These are phyloP conservation scores for Macrolepiota dolichaula DNA, from an alignment of 768 basidiomycete genomes.

Conservation along the genomic window DNA sequence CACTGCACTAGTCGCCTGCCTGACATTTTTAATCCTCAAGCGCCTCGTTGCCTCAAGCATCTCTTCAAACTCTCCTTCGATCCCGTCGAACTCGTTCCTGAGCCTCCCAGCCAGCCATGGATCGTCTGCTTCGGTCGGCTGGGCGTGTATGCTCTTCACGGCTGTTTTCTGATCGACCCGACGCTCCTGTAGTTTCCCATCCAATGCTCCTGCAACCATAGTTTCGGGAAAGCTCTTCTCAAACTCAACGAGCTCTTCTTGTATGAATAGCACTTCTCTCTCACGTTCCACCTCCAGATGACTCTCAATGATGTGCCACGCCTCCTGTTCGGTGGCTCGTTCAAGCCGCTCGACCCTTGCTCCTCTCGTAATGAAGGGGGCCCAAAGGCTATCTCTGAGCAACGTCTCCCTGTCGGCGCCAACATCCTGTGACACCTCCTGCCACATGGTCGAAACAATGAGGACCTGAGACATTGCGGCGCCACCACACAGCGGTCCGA, in stretches of 20 bases:
- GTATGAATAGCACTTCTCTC: conserved; percentile 17
- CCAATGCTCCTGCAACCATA: conserved; percentile 11
- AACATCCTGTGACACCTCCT: conserved; percentile 17
- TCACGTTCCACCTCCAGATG: conserved; percentile 14
- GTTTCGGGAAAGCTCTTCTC: conserved; percentile 19
- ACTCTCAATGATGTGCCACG: conserved; percentile 22
- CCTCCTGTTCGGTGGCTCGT: conserved; percentile 14
- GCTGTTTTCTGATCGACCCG: no score
- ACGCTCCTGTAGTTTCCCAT: no score
- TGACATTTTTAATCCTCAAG: no score
- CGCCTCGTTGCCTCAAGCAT: no score
- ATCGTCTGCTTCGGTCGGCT: no score
- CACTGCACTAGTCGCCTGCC: no score
- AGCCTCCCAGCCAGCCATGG: no score
- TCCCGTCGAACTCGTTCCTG: no score
- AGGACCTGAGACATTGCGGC: conserved; percentile 21
- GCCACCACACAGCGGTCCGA: conserved; percentile 23
- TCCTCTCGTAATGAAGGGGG: conserved; percentile 42
- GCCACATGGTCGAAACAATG: conserved; percentile 30
- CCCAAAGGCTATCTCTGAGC: conserved; percentile 39
- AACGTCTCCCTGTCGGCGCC: conserved; percentile 24
- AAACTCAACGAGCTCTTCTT: conserved; percentile 19
- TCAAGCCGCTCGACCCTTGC: conserved; percentile 23
- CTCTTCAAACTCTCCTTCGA: no score
- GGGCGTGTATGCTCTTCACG: no score